Conservation (phyloP, 805 yeast genomes). For the Candida ponderosae region DNA sequence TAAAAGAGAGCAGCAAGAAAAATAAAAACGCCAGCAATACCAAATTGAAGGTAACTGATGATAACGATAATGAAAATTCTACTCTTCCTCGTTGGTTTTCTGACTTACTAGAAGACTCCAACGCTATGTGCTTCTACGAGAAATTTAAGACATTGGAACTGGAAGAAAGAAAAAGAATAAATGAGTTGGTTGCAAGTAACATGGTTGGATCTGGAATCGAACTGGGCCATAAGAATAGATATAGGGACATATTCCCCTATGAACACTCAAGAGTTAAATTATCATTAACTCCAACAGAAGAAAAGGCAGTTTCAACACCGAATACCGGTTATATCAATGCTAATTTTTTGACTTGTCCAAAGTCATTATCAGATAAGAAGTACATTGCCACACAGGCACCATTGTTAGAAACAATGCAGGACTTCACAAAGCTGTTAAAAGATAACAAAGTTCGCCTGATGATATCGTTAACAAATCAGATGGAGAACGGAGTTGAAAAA, state of each 20-base stretch:
- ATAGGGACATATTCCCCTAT: slow-evolving; percentile 73
- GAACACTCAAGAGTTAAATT: slow-evolving; percentile 61
- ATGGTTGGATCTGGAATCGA: slow-evolving; percentile 47
- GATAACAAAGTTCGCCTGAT: slow-evolving; percentile 60
- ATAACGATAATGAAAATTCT: background rate
- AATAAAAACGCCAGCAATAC: no score
- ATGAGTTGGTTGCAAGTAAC: slow-evolving; percentile 23
- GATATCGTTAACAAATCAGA: slow-evolving; percentile 66
- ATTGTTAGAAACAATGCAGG: slow-evolving; percentile 58
- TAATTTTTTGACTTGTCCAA: slow-evolving; percentile 43
- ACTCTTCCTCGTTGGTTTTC: slow-evolving; percentile 50
- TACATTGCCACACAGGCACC: slow-evolving; percentile 95
- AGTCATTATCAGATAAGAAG: slow-evolving; percentile 19
- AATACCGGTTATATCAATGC: slow-evolving; percentile 75
- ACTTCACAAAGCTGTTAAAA: slow-evolving; percentile 76
- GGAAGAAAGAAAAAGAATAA: slow-evolving; percentile 61
- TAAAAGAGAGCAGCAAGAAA: no score
- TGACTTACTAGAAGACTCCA: slow-evolving; percentile 16
- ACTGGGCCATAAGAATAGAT: slow-evolving; percentile 66
- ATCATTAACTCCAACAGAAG: slow-evolving; percentile 7
- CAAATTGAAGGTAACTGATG: no score
- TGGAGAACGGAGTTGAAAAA: slow-evolving; percentile 72
- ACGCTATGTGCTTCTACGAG: slow-evolving; percentile 25
- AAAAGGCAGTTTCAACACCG: slow-evolving; percentile 12
- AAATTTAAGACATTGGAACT: slow-evolving; percentile 62